Conservation (phyloP, 1,284 basidiomycete species). For the Tylopilus sp. region DNA sequence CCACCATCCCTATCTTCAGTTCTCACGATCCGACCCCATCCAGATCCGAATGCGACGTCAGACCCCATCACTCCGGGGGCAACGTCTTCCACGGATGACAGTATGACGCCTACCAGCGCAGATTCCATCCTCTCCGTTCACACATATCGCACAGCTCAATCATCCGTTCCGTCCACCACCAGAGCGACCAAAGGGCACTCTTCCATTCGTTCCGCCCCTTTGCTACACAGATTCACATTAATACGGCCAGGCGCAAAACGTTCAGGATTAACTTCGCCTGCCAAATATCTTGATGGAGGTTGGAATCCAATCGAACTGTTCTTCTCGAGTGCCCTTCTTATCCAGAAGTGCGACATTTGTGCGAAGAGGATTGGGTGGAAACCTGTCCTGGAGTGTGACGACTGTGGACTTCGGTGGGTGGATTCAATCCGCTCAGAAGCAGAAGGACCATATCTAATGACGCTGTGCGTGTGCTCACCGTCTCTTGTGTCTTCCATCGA, state of each 20-base stretch:
- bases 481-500: slow-evolving; percentile 14
- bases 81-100: slow-evolving; percentile 30
- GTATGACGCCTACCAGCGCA: slow-evolving; percentile 22
- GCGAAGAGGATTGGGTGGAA: slow-evolving; percentile 80
- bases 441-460: slow-evolving; percentile 19
- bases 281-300: slow-evolving; percentile 35
- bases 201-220: slow-evolving; percentile 50
- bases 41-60: slow-evolving; percentile 43
- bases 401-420: slow-evolving; percentile 48
- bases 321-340: slow-evolving; percentile 63
- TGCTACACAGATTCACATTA: slow-evolving; percentile 82
- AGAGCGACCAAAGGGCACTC: slow-evolving; percentile 72
- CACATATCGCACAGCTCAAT: slow-evolving; percentile 63
- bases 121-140: slow-evolving; percentile 60
- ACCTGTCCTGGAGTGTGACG: slow-evolving; percentile 82
- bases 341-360: slow-evolving; percentile 80
- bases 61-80: slow-evolving; percentile 34
- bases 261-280: slow-evolving; percentile 30
- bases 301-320: slow-evolving; percentile 79
- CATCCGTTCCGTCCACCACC: slow-evolving; percentile 53
- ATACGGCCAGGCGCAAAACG: slow-evolving; percentile 71
- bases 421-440: slow-evolving; percentile 16
- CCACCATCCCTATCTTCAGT: slow-evolving; percentile 66
- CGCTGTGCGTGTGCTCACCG: slow-evolving; percentile 2
- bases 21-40: slow-evolving; percentile 61